These are phyloP conservation scores for Coemansia sp. DNA, from an alignment of 192 early-diverging fungal species.

Conservation along the genomic window DNA sequence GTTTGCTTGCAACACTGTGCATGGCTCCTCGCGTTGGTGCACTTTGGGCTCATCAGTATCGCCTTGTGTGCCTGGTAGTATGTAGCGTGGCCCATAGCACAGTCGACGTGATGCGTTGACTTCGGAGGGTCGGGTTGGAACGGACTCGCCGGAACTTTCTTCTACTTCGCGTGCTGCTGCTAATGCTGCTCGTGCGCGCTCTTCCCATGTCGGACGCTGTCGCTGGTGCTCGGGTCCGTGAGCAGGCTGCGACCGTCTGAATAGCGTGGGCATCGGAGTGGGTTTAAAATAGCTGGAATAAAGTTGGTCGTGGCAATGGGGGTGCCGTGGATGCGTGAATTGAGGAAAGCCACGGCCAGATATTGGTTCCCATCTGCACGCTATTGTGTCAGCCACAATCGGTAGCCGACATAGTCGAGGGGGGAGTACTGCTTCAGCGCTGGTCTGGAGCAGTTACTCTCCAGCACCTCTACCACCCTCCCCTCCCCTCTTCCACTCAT, in stretches of 20 bases:
- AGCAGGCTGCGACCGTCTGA: conserved; percentile 36
- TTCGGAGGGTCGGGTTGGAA: conserved; percentile 47
- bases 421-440: background rate
- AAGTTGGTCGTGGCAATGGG: background rate
- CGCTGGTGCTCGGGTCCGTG: conserved; percentile 21
- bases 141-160: conserved; percentile 45
- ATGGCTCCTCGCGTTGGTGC: conserved; percentile 40
- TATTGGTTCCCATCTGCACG: background rate
- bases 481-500: background rate
- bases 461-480: background rate
- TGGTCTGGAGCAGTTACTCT: background rate
- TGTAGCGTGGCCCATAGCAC: conserved; percentile 47
- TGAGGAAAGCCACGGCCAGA: background rate
- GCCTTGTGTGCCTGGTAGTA: conserved; percentile 28
- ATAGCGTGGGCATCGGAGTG: conserved; percentile 32
- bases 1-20: conserved; percentile 35
- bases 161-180: conserved; percentile 50
- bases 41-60: conserved; percentile 9
- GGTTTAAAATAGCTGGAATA: background rate
- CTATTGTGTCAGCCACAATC: background rate
- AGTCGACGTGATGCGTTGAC: conserved; percentile 41
- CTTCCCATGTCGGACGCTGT: conserved; percentile 44
- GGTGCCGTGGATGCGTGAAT: background rate
- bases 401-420: background rate
- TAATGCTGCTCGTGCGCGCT: conserved; percentile 39